Base-by-base conservation (phyloP, 192 early-diverging fungal species). In the Linnemannia zychae region DNA sequence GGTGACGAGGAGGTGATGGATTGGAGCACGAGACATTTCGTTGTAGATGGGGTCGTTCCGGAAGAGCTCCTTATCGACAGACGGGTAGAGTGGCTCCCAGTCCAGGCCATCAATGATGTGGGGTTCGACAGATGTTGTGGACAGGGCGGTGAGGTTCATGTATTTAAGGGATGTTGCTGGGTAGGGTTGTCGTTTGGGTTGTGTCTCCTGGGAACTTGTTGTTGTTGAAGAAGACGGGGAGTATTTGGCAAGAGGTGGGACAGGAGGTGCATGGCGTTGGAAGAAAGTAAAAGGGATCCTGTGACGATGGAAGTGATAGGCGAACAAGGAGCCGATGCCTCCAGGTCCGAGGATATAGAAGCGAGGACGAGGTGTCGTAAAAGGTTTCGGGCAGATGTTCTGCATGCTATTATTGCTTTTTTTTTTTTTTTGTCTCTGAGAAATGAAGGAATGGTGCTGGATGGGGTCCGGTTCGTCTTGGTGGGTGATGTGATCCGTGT, bases 291-390 rank as follows among this genome's bases (percentile, higher is more conserved):
- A 85, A 44, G 91, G 90, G 31, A 88, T 84, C 2, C 88, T 85
- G 22, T 87, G 76, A 18, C 81, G 81, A 37, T 90, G 87, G 47
- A 95, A 88, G 66, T 92, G 86, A 44, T 88, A 90, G 1, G 93
- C 93, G 78, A 93, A 88, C 18, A 95, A 84, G 36, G 93, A 87
- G 15, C 94, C 94, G n/a, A 95, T 91, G 44, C 93, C 94, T 11
- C 94, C 94, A 20, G 92, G 92, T 33, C 94, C 94, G 18, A 95
- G 88, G 38, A 95, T 81, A 75, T 95, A 90, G 37, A 93, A 79
- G 28, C 82, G 76, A 37, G 77, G 81, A 66, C 40, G 38, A n/a
- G 37, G 46, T 28, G 24, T 71, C 44, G 66, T 18, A 24, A 79
- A 15, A 7, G 68, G 44, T 28, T 22, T 17, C 13, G 46, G 18